Base-by-base conservation (phyloP, 2,329 filamentous ascomycete species). In the Tolypocladium tundrense region DNA sequence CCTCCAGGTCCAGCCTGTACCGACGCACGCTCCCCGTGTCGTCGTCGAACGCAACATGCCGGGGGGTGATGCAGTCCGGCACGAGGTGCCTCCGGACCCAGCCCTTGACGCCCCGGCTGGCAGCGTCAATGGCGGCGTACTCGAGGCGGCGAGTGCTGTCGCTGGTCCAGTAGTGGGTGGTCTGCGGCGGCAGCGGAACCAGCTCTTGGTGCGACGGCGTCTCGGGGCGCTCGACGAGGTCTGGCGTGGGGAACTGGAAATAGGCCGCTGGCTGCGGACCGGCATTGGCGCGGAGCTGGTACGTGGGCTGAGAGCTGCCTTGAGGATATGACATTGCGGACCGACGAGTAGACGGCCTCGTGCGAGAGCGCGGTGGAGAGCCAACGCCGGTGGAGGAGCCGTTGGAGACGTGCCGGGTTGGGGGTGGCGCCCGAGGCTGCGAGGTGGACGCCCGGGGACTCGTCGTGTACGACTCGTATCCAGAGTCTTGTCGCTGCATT, bases 141-240 rank as follows among this genome's bases (percentile, higher is more conserved):
- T 87, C 84, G 4, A 86, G 75, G 13, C 83, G 76, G 4, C 84
- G 77, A 0, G 84, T 86, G 56, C 76, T 76, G 66, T 86, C 82
- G 64, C 82, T 86, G 1, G 83, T 87, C 84, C 84, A 87, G 70
- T 87, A 87, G 66, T 86, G 82, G 1, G 81, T 82, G 3, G 84
- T 86, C 62, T 79, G 77, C 4, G 81, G 83, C 2, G 75, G 73
- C 3, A 75, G 70, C 40, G 73, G 72, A 1, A 9, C 48, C 19
- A 21, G 19, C 31, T 52, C 48, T 19, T 31, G 39, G 35, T 59
- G 60, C 21, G 60, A 21, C 50, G 37, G 53, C 33, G 60, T 65
- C 63, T 61, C 60, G 35, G 66, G 61, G 61, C 69, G 60, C 60
- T 70, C 64, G 53, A 66, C 61, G 33, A 70, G 72, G 31, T 80